Evolutionary conservation across 2,329 filamentous ascomycete species (phyloP).

Genomic region (Colletotrichum sp.): DNA sequence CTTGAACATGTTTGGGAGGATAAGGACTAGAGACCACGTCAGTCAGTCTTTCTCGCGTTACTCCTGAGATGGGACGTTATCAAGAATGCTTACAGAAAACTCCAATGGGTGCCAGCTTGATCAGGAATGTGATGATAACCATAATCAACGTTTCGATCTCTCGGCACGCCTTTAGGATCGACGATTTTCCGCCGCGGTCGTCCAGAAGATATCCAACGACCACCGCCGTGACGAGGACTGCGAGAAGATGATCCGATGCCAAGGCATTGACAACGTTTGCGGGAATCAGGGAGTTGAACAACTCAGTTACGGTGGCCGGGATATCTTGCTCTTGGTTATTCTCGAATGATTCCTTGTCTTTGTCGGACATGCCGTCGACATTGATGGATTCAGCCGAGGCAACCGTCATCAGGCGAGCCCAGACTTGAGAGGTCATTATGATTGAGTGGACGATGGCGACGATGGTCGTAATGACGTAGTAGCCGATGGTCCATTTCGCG

Average conservation of each 20-base stretch:
- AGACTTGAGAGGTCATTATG: slow-evolving; percentile 51
- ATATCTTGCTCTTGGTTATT: slow-evolving; percentile 37
- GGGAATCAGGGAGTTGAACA: slow-evolving; percentile 55
- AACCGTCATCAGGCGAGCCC: slow-evolving; percentile 47
- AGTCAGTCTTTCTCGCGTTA: background rate
- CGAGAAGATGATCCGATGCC: slow-evolving; percentile 49
- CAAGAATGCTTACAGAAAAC: slow-evolving; percentile 43
- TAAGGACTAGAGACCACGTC: slow-evolving; percentile 29
- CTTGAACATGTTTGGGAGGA: slow-evolving; percentile 55
- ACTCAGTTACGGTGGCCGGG: slow-evolving; percentile 48
- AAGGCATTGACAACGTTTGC: slow-evolving; percentile 52
- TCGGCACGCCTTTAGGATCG: slow-evolving; percentile 45
- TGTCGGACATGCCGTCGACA: slow-evolving; percentile 28
- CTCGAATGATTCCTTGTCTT: slow-evolving; percentile 32
- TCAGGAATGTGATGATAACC: slow-evolving; percentile 50
- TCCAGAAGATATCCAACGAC: slow-evolving; percentile 52
- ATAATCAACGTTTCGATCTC: slow-evolving; percentile 55
- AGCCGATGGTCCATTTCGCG: slow-evolving; percentile 53
- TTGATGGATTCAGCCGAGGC: slow-evolving; percentile 37
- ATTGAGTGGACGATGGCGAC: slow-evolving; percentile 52
- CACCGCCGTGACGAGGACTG: slow-evolving; percentile 50
- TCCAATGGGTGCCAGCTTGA: slow-evolving; percentile 53
- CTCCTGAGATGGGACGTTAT: no score
- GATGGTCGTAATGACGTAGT: slow-evolving; percentile 55
- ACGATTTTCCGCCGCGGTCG: slow-evolving; percentile 33